These are phyloP conservation scores for Lithocarpus polystachyus DNA, from an alignment of 306 rosid genomes.

Conservation along the genomic window DNA sequence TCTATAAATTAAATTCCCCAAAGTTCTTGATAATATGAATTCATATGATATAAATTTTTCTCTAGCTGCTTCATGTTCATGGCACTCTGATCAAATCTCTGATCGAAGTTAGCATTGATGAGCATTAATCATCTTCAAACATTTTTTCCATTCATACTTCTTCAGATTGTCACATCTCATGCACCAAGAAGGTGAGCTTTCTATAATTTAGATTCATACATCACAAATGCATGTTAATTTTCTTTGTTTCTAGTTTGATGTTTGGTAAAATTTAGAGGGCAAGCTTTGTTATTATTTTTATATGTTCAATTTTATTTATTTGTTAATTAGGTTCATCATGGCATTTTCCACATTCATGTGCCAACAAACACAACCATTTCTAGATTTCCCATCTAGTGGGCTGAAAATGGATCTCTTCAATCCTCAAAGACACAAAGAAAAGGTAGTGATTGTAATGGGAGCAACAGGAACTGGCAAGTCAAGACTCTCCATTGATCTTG, in stretches of 20 bases:
- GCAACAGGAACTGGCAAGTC: conserved; percentile 93
- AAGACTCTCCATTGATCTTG: conserved; percentile 68
- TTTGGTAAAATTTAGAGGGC: background rate
- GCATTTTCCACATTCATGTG: conserved; percentile 37
- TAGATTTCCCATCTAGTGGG: conserved; percentile 37
- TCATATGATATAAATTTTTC: too few species aligned
- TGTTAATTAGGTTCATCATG: conserved; percentile 11
- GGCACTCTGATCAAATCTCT: too few species aligned
- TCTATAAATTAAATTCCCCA: background rate
- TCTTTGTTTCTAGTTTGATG: background rate
- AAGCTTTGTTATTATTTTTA: background rate
- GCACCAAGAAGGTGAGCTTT: background rate
- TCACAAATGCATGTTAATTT: background rate
- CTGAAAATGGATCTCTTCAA: conserved; percentile 26
- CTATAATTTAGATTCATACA: background rate
- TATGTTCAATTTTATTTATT: background rate
- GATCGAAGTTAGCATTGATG: too few species aligned
- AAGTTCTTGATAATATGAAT: too few species aligned
- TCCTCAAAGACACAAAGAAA: conserved; percentile 47
- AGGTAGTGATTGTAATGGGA: conserved; percentile 76
- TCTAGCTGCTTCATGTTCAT: too few species aligned
- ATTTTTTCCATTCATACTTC: background rate
- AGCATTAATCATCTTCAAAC: too few species aligned
- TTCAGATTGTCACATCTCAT: conserved; percentile 15
- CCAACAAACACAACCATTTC: conserved; percentile 34